Percentiles rank a stretch among this genome's conserved stretches.
phyloP scores from a whole-genome alignment of 2,329 filamentous ascomycete species.

The Beauveria rudraprayagi region DNA sequence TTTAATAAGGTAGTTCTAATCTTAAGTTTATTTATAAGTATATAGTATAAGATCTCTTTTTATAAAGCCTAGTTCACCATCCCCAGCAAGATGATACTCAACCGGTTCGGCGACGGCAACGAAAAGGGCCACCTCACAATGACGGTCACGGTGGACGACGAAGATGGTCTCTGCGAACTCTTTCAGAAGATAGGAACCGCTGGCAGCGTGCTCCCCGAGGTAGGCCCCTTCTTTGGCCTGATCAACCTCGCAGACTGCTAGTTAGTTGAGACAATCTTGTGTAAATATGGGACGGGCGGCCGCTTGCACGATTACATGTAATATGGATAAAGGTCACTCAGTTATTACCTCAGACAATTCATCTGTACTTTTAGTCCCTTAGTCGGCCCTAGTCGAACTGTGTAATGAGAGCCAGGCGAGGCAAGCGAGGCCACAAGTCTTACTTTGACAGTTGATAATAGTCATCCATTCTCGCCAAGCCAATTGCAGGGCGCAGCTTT shows the following conservation, averaged over 20 bases:
- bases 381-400: too few relatives aligned
- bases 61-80: constrained; percentile 13
- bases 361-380: too few relatives aligned
- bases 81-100: constrained; percentile 12
- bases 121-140: constrained; percentile 11
- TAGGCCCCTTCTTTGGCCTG: constrained; percentile 11
- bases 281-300: not conserved
- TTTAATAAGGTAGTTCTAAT: too few relatives aligned
- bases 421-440: too few relatives aligned
- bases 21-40: too few relatives aligned
- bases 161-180: constrained; percentile 11
- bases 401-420: too few relatives aligned
- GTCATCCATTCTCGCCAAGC: too few relatives aligned
- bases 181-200: constrained; percentile 12
- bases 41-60: too few relatives aligned
- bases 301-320: not conserved
- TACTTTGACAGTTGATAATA: too few relatives aligned
- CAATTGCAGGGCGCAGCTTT: too few relatives aligned
- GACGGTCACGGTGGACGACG: constrained; percentile 5
- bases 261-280: not conserved
- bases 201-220: constrained; percentile 10
- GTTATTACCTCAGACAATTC: too few relatives aligned
- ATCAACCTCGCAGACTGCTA: constrained; percentile 12
- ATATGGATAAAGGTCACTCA: not conserved
- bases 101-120: constrained; percentile 13